Base-by-base conservation (phyloP, 1,284 basidiomycete genomes). In the Ustilago shanxiensis region DNA sequence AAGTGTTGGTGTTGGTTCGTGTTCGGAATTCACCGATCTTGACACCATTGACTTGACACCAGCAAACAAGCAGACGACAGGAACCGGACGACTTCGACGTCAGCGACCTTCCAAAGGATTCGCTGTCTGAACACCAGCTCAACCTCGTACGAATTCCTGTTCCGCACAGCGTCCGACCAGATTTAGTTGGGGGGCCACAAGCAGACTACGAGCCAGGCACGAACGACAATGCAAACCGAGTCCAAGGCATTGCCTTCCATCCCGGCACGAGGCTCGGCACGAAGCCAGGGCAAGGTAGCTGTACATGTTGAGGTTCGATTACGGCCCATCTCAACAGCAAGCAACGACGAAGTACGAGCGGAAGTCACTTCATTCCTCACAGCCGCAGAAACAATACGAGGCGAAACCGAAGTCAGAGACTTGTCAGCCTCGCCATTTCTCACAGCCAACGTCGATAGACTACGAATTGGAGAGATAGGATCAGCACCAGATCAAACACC, bases 361-460 rank as follows among this genome's bases (percentile, higher is more conserved):
- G 66, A 65, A 31, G 22, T 50, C 5, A 24, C 29, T n/a, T 44
- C 60, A 1, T 66, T 70, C 47, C 35, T 77, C 47, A 69, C 41
- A 2, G 8, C 52, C 13, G 54, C 50, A 11, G 58, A 31, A 18
- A 22, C 53, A 88, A 93, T 64, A 35, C 89, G 89, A 64, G 87
- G 93, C 26, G 91, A 92, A 11, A 92, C 91, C 11, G 89, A 88
- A 0, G 87, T 95, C 4, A 87, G 88, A 45, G 91, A 92, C 33
- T 95, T 93, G 93, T 44, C 60, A 13, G 50, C 41, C 20, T 63
- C 65, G 28, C 89, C 91, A 10, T 89, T 92, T 45, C 89, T 98
- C 16, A 88, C 89, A 0, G 88, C 91, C 24, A 90, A 93, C 53
- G 91, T 97, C 22, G 93, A 95, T 68, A 89, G 89, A 37, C 92